Base-by-base conservation (phyloP, 768 basidiomycete species). In the Clitopilus passeckerianus region DNA sequence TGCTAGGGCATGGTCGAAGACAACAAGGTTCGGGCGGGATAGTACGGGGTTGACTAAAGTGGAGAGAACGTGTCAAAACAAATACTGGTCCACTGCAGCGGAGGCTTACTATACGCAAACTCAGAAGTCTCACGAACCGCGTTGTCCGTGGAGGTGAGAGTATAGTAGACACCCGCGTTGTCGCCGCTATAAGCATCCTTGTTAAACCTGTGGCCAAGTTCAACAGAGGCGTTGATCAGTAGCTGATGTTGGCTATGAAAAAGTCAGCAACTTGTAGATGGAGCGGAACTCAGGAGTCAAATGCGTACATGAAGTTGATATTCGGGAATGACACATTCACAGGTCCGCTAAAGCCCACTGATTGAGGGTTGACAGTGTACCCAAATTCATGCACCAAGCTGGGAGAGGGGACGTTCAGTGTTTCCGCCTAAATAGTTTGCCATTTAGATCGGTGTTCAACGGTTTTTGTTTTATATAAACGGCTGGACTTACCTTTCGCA, bases 151-250 rank as follows among this genome's bases (percentile, higher is more conserved):
- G 71, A 72, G 20, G 68, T 67, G 8, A 71, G 64, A 15, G 63
- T 68, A 60, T 63, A 71, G 43, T 66, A 69, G 2, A 68, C 65
- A 18, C 70, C 71, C 1, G 63, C 64, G 59, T 71, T 71, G 57
- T 68, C 58, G 14, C 71, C 71, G 35, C 63, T 58, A 57, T 72
- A 71, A 0, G 71, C 61, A 46, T 73, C 68, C 6, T 30, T n/a
- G 54, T 74, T 73, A 57, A 70, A 67, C 4, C 20, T 16, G 57
- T 74, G 72, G 5, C 72, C 72, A n/a, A 74, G 68, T 58, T 72
- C 65, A 43, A 69, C 46, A 0, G 71, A 70, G 7, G 71, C 72
- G 20, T 68, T 60, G 54, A 73, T 62, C n/a, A 74, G 63, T 57
- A 67, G 70, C 56, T 66, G 62, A 54, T 72, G 67, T 57, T 71